These are phyloP conservation scores for Rhizopus stolonifer DNA, from an alignment of 371 early-diverging fungal species.

Conservation along the genomic window DNA sequence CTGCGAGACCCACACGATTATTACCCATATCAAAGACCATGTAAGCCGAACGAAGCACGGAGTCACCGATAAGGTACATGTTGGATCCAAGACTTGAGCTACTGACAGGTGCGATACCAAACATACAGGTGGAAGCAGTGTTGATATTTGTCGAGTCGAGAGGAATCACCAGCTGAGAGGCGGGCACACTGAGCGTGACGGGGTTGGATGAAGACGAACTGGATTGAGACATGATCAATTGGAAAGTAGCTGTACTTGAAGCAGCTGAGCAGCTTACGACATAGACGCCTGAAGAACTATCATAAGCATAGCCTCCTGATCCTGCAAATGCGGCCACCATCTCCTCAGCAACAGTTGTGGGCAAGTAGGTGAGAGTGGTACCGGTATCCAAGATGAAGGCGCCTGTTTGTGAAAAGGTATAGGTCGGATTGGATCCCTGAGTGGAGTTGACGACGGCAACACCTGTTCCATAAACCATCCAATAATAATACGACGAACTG, in stretches of 20 bases:
- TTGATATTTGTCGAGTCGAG: conserved; percentile 25
- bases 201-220: conserved; percentile 13
- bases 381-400: conserved; percentile 50
- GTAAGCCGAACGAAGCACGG: conserved; percentile 45
- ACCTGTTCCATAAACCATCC: conserved; percentile 53
- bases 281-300: conserved; percentile 35
- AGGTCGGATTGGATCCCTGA: conserved; percentile 14
- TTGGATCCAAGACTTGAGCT: conserved; percentile 27
- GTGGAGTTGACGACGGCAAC: conserved; percentile 23
- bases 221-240: conserved; percentile 35
- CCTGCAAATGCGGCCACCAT: conserved; percentile 35
- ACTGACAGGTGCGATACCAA: conserved; percentile 47
- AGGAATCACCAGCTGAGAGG: conserved; percentile 43
- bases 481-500: conserved; percentile 34
- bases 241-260: conserved; percentile 24
- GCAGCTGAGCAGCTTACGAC: conserved; percentile 35
- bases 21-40: conserved; percentile 49
- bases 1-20: conserved; percentile 47
- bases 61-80: conserved; percentile 48
- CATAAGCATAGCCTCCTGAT: conserved; percentile 23
- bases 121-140: conserved; percentile 35
- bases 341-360: conserved; percentile 26
- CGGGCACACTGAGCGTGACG: conserved; percentile 30
- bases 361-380: conserved; percentile 48
- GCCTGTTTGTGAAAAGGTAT: conserved; percentile 19